These are phyloP conservation scores for Blastobotrys robertii DNA, from an alignment of 805 yeast genomes.

Conservation along the genomic window DNA sequence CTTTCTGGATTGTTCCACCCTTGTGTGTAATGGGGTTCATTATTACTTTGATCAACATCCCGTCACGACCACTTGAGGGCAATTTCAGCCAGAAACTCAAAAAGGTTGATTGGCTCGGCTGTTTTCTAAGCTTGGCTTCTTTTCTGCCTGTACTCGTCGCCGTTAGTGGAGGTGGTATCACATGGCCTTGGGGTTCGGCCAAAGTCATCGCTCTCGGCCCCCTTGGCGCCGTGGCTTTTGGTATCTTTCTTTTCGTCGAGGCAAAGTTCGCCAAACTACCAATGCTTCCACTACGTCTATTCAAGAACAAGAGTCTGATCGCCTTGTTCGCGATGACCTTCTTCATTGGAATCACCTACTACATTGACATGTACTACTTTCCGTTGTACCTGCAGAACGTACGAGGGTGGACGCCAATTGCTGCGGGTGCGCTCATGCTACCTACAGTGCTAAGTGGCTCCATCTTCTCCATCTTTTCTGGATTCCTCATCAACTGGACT, in stretches of 20 bases:
- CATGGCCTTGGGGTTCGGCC: constrained; percentile 45
- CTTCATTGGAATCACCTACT: constrained; percentile 40
- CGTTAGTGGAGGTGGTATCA: constrained; percentile 51
- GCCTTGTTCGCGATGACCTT: constrained; percentile 32
- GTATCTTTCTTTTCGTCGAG: too few species aligned
- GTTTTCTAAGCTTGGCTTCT: constrained; percentile 37
- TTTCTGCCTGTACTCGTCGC: constrained; percentile 44
- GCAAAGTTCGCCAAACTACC: constrained; percentile 37
- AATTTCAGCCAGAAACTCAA: constrained; percentile 30
- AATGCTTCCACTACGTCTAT: constrained; percentile 43
- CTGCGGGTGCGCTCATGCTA: constrained; percentile 32
- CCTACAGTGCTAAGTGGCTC: constrained; percentile 37
- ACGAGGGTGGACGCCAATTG: constrained; percentile 31
- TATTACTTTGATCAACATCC: constrained; percentile 24
- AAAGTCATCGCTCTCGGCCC: constrained; percentile 27
- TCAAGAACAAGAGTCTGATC: constrained; percentile 30
- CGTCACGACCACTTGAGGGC: constrained; percentile 31
- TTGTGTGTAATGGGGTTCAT: constrained; percentile 44
- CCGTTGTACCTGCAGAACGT: constrained; percentile 42
- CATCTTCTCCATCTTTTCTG: constrained; percentile 33
- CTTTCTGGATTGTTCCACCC: constrained; percentile 37
- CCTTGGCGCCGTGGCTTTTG: too few species aligned
- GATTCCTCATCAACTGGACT: constrained; percentile 32
- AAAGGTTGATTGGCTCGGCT: constrained; percentile 44
- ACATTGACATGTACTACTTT: constrained; percentile 35